These are phyloP conservation scores for Mycena amicta DNA, from an alignment of 768 basidiomycete genomes.

Conservation along the genomic window DNA sequence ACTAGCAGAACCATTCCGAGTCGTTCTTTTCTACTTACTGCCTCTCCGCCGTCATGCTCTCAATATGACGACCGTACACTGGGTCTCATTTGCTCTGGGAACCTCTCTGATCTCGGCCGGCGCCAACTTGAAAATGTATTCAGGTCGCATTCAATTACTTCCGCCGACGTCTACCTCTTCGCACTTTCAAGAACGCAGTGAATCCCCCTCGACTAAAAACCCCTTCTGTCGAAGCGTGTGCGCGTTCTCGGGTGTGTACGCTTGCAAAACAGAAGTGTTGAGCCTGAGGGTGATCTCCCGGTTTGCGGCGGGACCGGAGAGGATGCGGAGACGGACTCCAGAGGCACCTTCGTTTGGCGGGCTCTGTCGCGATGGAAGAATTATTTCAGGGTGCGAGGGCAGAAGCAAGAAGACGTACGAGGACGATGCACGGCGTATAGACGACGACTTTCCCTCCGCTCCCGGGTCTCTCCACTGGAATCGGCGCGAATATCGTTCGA, in stretches of 20 bases:
- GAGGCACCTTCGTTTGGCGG: constrained; percentile 6
- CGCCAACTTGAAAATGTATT: not conserved
- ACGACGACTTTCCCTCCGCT: not conserved
- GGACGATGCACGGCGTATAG: constrained; percentile 13
- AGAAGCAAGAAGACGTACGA: not conserved
- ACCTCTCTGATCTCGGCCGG: not conserved
- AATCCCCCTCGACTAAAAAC: not conserved
- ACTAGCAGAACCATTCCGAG: too few relatives aligned
- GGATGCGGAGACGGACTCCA: constrained; percentile 9
- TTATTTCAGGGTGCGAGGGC: not conserved
- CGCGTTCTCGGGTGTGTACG: not conserved
- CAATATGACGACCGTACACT: too few relatives aligned
- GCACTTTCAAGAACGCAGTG: not conserved
- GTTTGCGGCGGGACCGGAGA: constrained; percentile 10
- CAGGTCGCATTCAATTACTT: not conserved
- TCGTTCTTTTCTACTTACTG: too few relatives aligned
- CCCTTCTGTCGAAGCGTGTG: not conserved
- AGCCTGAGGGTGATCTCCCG: constrained; percentile 2
- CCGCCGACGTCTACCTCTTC: not conserved
- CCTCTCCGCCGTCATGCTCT: too few relatives aligned
- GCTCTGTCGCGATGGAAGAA: not conserved
- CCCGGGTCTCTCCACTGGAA: not conserved
- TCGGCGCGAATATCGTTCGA: not conserved
- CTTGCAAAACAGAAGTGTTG: not conserved
- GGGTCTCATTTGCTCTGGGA: not conserved